A percentile compares a stretch with the other conserved stretches of the same genome.
phyloP scores from a whole-genome alignment of 2,329 filamentous ascomycete species.

The Xylariaceae sp. region DNA sequence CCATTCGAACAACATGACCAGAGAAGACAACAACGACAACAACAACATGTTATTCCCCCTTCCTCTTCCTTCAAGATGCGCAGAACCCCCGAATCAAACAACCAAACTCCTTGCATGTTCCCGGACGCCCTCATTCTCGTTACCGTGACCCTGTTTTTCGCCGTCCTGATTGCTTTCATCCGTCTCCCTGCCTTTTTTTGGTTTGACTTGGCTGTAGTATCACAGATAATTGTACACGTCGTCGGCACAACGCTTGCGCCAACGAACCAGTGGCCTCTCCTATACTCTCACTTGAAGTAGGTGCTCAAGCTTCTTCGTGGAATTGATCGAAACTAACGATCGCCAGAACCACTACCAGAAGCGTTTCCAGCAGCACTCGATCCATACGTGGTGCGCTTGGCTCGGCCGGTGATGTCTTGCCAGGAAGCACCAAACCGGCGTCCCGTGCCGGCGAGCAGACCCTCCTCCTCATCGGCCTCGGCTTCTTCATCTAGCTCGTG shows the following conservation, averaged over 20 bases:
- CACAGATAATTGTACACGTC: constrained; percentile 5
- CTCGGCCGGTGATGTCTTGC: constrained; percentile 70
- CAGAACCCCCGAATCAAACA: constrained; percentile 7
- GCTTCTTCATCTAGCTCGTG: constrained; percentile 80
- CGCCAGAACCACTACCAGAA: not conserved
- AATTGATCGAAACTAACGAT: not conserved
- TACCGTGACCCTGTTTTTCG: too few relatives aligned
- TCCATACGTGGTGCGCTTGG: constrained; percentile 16
- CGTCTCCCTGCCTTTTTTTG: constrained; percentile 1
- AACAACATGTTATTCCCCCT: not conserved
- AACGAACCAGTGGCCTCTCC: not conserved
- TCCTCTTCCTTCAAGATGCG: not conserved
- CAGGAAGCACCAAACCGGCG: constrained; percentile 79
- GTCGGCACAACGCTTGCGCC: constrained; percentile 1
- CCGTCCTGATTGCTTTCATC: not conserved
- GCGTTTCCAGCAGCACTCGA: constrained; percentile 12
- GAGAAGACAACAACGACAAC: not conserved
- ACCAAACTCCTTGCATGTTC: constrained; percentile 15
- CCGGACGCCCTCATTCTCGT: not conserved
- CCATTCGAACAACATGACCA: not conserved
- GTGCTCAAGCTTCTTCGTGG: too few relatives aligned
- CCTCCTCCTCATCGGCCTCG: constrained; percentile 89
- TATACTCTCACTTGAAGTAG: not conserved
- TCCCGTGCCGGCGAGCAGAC: constrained; percentile 76
- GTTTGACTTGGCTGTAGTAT: not conserved